phyloP scores from a whole-genome alignment of 1,284 basidiomycete genomes.

The Leccinum solheimii region DNA sequence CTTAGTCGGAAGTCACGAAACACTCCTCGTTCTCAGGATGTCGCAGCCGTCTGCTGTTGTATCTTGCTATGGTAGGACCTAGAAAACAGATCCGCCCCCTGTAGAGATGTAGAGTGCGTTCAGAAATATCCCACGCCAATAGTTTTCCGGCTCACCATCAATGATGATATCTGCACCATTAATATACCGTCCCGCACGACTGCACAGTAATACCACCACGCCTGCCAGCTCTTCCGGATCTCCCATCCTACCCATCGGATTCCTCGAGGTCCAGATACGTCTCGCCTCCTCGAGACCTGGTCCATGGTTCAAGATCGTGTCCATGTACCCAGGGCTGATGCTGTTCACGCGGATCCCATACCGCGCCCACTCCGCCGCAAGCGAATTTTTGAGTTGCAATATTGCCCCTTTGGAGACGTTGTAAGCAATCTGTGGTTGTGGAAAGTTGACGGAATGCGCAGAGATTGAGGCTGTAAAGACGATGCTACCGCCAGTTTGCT shows the following conservation, averaged over 20 bases:
- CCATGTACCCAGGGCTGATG: slow-evolving; percentile 47
- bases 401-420: slow-evolving; percentile 34
- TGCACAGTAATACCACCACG: slow-evolving; percentile 41
- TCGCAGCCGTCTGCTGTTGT: not conserved
- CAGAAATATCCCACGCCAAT: not conserved
- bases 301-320: slow-evolving; percentile 43
- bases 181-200: slow-evolving; percentile 44
- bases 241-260: slow-evolving; percentile 46
- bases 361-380: slow-evolving; percentile 43
- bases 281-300: slow-evolving; percentile 33
- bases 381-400: slow-evolving; percentile 23
- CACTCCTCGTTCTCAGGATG: not conserved
- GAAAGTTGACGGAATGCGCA: slow-evolving; percentile 42
- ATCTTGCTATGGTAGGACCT: not conserved
- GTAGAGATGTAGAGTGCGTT: not conserved
- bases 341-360: slow-evolving; percentile 46
- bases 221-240: slow-evolving; percentile 43
- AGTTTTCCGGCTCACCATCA: slow-evolving; percentile 35
- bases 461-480: slow-evolving; percentile 45
- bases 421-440: slow-evolving; percentile 40
- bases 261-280: slow-evolving; percentile 38
- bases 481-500: slow-evolving; percentile 42
- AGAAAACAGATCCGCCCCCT: slow-evolving; percentile 32
- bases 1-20: not conserved
- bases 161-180: slow-evolving; percentile 43